Conservation (phyloP, 345 rosid species). For the Nephelium lappaceum region DNA sequence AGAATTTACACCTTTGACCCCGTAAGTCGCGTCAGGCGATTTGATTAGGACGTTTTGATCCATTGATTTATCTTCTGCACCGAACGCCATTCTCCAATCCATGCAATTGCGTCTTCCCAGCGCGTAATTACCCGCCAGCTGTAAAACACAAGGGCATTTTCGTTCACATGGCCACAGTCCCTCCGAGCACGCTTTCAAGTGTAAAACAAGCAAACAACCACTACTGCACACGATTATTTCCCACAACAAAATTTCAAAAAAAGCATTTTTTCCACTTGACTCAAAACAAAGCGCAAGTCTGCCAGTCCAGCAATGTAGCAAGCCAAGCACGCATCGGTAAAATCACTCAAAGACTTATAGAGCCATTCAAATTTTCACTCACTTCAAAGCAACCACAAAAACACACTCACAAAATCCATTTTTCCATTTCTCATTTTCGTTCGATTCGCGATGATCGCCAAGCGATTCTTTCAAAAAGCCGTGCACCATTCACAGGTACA, state of each 20-base stretch:
- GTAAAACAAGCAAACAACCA: too few species aligned
- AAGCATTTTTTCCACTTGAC: conserved; percentile 21
- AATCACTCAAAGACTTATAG: conserved; percentile 14
- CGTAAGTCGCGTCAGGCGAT: not conserved
- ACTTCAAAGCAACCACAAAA: not conserved
- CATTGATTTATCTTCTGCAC: not conserved
- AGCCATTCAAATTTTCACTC: not conserved
- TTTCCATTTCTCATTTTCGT: not conserved
- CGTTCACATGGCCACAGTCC: not conserved
- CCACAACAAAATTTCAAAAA: not conserved
- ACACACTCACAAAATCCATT: not conserved
- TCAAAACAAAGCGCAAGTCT: not conserved
- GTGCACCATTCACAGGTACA: conserved; percentile 41
- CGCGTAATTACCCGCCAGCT: not conserved
- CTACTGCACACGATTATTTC: not conserved
- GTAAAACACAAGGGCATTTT: not conserved
- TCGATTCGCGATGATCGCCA: conserved; percentile 41
- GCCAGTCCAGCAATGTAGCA: conserved; percentile 9
- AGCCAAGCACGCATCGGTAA: conserved; percentile 24
- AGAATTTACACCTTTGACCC: not conserved
- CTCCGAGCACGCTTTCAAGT: too few species aligned
- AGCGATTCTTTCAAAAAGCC: conserved; percentile 43
- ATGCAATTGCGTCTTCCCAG: not conserved
- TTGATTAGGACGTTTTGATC: not conserved
- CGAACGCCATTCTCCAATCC: not conserved